phyloP scores from a whole-genome alignment of 176 grass and related monocot genomes.

The Ananas comosus region DNA sequence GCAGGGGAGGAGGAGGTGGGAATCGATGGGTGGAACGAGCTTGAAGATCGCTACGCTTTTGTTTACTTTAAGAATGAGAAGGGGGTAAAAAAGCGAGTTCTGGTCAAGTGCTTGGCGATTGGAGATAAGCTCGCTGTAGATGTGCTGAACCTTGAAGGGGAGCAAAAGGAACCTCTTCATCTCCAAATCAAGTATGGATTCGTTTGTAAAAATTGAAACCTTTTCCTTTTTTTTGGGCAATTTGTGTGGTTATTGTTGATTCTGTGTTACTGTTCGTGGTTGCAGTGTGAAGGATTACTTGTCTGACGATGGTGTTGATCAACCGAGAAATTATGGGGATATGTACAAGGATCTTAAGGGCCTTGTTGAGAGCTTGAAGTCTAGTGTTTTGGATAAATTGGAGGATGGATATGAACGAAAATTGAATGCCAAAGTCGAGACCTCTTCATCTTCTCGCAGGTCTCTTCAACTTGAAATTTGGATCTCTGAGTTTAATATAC shows the following conservation, averaged over 20 bases:
- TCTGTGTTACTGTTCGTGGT: not conserved
- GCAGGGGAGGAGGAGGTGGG: conserved; percentile 56
- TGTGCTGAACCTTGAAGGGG: conserved; percentile 46
- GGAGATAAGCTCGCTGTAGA: conserved; percentile 55
- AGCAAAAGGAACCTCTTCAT: conserved; percentile 38
- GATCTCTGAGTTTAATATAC: not conserved
- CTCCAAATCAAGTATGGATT: conserved; percentile 59
- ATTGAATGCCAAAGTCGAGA: conserved; percentile 8
- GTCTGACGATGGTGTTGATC: conserved; percentile 17
- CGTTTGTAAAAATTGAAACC: not conserved
- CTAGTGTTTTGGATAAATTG: conserved; percentile 47
- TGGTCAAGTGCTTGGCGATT: conserved; percentile 66
- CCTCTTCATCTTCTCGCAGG: conserved; percentile 44
- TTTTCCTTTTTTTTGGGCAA: not conserved
- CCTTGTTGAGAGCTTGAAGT: conserved; percentile 55
- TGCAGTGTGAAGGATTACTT: conserved; percentile 81
- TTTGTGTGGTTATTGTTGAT: not conserved
- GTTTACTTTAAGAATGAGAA: conserved; percentile 61
- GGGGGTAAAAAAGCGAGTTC: conserved; percentile 38
- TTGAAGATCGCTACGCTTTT: conserved; percentile 65
- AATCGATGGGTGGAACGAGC: conserved; percentile 65
- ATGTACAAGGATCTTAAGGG: conserved; percentile 82
- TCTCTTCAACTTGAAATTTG: conserved; percentile 4
- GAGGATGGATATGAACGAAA: conserved; percentile 28
- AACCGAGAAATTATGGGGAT: conserved; percentile 56